Percentiles rank a stretch among this genome's conserved stretches.
Conservation (phyloP, 176 grass and related monocot genomes). For the Carex parvula region DNA sequence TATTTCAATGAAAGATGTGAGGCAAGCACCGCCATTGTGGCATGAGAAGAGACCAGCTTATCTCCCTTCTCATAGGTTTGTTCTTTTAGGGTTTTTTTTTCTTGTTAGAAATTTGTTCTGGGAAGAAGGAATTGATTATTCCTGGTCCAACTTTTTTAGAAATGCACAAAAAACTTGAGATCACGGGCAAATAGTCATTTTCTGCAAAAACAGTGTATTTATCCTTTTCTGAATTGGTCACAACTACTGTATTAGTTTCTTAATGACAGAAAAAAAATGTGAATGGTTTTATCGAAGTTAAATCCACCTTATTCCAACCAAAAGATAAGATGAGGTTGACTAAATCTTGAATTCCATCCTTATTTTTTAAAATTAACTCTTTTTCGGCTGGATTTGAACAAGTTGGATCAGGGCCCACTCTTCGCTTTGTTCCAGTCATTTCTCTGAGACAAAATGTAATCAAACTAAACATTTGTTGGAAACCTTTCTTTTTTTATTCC, state of each 20-base stretch:
- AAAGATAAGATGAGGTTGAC: not conserved
- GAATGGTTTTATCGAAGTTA: not conserved
- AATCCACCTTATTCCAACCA: not conserved
- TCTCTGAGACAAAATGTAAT: not conserved
- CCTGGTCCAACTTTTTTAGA: not conserved
- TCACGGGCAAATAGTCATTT: not conserved
- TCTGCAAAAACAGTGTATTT: not conserved
- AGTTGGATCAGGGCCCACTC: not conserved
- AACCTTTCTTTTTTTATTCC: too few species aligned
- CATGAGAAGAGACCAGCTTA: slow-evolving; percentile 21
- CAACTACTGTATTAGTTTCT: not conserved
- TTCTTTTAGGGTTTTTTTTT: not conserved
- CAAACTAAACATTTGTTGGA: not conserved
- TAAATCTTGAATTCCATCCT: not conserved
- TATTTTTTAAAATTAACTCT: not conserved
- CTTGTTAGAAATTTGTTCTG: not conserved
- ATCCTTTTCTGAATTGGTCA: not conserved
- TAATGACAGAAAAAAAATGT: not conserved
- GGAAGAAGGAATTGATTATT: not conserved
- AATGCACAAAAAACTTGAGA: not conserved
- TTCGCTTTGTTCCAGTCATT: not conserved
- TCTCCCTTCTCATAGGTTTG: slow-evolving; percentile 21
- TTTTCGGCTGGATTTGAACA: too few species aligned
- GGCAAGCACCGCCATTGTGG: slow-evolving; percentile 21
- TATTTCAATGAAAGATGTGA: slow-evolving; percentile 22